Evolutionary conservation across 139 green algal species (phyloP).

Genomic region (Chlamydomonas incerta): DNA sequence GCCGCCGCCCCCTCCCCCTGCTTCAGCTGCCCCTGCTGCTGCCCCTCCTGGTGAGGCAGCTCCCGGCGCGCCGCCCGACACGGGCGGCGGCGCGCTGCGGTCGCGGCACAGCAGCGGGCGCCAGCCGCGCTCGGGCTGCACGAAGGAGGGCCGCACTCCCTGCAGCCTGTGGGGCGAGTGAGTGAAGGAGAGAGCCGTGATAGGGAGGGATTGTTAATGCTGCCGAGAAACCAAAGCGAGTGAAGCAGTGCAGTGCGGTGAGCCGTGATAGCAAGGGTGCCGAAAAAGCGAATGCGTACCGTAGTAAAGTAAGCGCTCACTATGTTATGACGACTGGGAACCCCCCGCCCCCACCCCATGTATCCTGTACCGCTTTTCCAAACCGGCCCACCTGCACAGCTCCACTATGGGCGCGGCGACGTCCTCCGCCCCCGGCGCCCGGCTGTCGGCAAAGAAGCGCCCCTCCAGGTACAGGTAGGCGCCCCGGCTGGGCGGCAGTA

Average conservation of each 20-base stretch:
- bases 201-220: background rate
- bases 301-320: too few relatives aligned
- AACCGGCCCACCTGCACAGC: constrained; percentile 16
- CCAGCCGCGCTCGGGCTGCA: constrained; percentile 9
- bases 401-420: constrained; percentile 3
- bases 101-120: background rate
- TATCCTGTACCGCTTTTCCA: too few relatives aligned
- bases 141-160: background rate
- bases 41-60: too few relatives aligned
- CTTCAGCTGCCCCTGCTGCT: background rate
- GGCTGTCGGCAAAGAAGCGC: constrained; percentile 5
- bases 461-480: constrained; percentile 36
- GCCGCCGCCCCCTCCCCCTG: background rate
- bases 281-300: too few relatives aligned
- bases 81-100: too few relatives aligned
- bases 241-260: too few relatives aligned
- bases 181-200: background rate
- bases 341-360: too few relatives aligned
- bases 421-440: constrained; percentile 10
- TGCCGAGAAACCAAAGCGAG: background rate
- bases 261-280: too few relatives aligned
- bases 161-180: background rate
- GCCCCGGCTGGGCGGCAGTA: constrained; percentile 16
- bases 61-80: too few relatives aligned
- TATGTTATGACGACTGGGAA: background rate